Evolutionary conservation across 208 protist species (phyloP).

Genomic region (Leishmania lainsoni): DNA sequence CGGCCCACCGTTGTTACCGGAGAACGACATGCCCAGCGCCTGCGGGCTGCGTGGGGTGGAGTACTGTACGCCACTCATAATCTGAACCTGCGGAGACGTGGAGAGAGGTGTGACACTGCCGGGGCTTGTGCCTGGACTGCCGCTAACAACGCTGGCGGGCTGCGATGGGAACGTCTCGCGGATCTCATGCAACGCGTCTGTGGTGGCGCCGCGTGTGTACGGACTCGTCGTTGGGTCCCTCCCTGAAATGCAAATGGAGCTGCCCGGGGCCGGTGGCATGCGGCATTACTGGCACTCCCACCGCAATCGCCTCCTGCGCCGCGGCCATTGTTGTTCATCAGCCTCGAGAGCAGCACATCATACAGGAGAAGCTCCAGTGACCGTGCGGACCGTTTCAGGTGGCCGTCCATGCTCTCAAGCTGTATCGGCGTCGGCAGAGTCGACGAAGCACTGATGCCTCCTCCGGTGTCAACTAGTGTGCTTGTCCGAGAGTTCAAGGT

Average conservation of each 20-base stretch:
- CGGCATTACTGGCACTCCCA: neutral
- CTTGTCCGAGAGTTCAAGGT: neutral
- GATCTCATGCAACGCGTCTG: constrained; percentile 5
- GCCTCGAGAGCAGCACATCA: constrained; percentile 25
- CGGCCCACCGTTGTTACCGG: neutral
- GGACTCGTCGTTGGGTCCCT: neutral
- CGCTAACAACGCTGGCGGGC: neutral
- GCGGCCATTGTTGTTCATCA: constrained; percentile 1
- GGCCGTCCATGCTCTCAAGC: constrained; percentile 15
- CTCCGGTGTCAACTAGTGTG: neutral
- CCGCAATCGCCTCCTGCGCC: neutral
- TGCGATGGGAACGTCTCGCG: neutral
- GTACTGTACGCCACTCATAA: constrained; percentile 16
- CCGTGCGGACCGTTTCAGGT: constrained; percentile 17
- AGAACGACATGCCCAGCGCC: neutral
- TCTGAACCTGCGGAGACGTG: constrained; percentile 7
- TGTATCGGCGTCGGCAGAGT: neutral
- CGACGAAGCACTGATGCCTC: neutral
- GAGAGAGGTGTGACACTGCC: constrained; percentile 1
- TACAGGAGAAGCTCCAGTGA: constrained; percentile 25
- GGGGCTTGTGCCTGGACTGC: constrained; percentile 16
- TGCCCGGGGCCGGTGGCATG: neutral
- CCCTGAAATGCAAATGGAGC: neutral
- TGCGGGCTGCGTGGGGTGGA: constrained; percentile 18
- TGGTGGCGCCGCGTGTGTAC: constrained; percentile 5